Base-by-base conservation (phyloP, 2,329 filamentous ascomycete genomes). In the Trichoderma sp. region DNA sequence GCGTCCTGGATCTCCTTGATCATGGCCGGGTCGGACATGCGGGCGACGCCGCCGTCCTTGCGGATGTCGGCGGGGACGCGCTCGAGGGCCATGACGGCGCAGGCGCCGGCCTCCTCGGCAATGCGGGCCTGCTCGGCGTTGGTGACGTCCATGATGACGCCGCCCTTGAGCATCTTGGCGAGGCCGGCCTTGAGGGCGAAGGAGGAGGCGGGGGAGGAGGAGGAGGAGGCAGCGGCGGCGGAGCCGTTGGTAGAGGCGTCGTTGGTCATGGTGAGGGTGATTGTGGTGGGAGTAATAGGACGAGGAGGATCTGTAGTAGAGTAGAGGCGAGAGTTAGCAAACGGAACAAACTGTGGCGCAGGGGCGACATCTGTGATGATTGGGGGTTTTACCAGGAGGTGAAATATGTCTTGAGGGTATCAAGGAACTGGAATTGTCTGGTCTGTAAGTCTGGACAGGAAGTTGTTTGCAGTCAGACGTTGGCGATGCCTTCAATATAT, bases 81-180 rank as follows among this genome's bases (percentile, higher is more conserved):
- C 85, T 98, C 95, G 68, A 99, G 89, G 45, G 95, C 95, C 95
- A 99, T 99, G 82, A 99, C 95, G 75, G 95, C 95, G 71, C 88
- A 91, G 68, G 95, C 95, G 68, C 95, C 95, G 67, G 95, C 93
- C 78, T 98, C 93, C 80, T 99, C 95, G 76, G 95, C 95, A 77
- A 99, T 97, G 80, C 92, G 92, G 68, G 95, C 93, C 83, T 96
- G 93, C 75, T 92, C 90, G 28, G 93, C 91, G 77, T 94, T 92
- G 69, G 96, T 92, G 66, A 98, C 95, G 79, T 99, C 95, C 95
- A 99, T 99, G 80, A 99, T 99, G 70, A 99, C 95, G 74, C 95
- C 95, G 76, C 95, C 95, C 85, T 98, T 97, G 80, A 98, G 83
- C 95, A 99, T 99, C 79, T 96, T 91, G 26, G 95, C 95, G 69